Evolutionary conservation across 257 asterid genomes (phyloP).

Genomic region (Solanum clarkiae): DNA sequence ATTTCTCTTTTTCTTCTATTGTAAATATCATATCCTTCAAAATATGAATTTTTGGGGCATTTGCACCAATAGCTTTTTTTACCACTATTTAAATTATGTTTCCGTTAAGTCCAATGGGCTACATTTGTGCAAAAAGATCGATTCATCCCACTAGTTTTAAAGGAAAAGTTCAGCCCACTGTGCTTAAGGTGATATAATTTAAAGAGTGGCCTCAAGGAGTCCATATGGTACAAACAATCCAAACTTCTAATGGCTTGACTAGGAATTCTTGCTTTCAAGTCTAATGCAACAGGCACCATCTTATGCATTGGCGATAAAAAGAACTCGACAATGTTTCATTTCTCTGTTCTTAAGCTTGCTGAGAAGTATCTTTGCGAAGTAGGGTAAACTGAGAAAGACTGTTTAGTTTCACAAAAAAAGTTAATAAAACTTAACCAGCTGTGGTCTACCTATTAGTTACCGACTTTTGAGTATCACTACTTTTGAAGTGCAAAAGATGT

Average conservation of each 20-base stretch:
- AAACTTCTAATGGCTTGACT: background rate
- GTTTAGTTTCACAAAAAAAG: background rate
- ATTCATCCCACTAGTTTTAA: background rate
- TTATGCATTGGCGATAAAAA: background rate
- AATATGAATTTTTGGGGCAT: background rate
- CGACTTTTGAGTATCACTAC: background rate
- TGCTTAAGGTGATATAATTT: background rate
- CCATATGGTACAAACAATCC: background rate
- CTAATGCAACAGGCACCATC: background rate
- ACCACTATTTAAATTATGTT: background rate
- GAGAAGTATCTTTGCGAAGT: background rate
- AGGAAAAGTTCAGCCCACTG: background rate
- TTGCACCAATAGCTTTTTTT: background rate
- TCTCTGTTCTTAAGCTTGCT: background rate
- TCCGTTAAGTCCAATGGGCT: background rate
- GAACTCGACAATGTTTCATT: background rate
- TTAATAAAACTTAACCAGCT: background rate
- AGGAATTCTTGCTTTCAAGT: background rate
- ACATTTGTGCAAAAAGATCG: background rate
- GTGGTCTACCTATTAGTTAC: background rate
- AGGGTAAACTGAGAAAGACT: background rate
- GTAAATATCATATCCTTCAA: background rate
- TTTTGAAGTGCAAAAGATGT: background rate
- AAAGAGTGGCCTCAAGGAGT: background rate
- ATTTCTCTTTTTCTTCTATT: background rate